These are phyloP conservation scores for Tremella fuciformis DNA, from an alignment of 768 basidiomycete genomes.

Conservation along the genomic window DNA sequence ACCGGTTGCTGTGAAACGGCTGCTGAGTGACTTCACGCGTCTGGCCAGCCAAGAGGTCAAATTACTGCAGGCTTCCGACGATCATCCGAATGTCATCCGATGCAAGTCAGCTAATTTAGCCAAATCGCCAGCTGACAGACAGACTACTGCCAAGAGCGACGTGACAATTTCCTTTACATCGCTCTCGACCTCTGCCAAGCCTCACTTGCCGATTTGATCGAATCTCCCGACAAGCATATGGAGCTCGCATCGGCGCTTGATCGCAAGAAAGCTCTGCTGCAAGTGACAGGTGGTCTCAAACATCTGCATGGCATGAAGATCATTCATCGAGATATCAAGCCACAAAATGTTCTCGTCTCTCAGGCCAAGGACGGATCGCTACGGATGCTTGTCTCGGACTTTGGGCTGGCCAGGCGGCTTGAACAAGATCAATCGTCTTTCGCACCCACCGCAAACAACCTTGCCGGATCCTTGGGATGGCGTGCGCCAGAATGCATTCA, in stretches of 20 bases:
- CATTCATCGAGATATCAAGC: slow-evolving; percentile 97
- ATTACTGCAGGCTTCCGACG: slow-evolving; percentile 92
- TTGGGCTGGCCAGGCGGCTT: slow-evolving; percentile 92
- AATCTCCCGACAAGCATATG: slow-evolving; percentile 60
- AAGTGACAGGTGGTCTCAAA: slow-evolving; percentile 80
- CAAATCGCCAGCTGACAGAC: slow-evolving; percentile 6
- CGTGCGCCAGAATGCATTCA: slow-evolving; percentile 92
- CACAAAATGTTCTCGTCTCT: slow-evolving; percentile 92
- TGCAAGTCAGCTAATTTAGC: slow-evolving; percentile 31
- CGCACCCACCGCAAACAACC: slow-evolving; percentile 79
- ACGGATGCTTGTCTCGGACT: slow-evolving; percentile 66
- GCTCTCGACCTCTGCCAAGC: slow-evolving; percentile 73
- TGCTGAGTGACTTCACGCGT: slow-evolving; percentile 91
- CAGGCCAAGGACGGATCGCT: slow-evolving; percentile 59
- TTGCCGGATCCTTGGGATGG: slow-evolving; percentile 94
- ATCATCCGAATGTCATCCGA: slow-evolving; percentile 91
- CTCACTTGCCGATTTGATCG: slow-evolving; percentile 50
- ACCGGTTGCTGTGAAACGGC: slow-evolving; percentile 95
- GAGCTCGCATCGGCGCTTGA: slow-evolving; percentile 70
- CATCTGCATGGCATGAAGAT: slow-evolving; percentile 93
- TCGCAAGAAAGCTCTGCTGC: slow-evolving; percentile 78
- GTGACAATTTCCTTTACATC: slow-evolving; percentile 92
- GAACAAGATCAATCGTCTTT: slow-evolving; percentile 96
- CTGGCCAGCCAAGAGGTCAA: slow-evolving; percentile 90
- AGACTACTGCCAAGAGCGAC: slow-evolving; percentile 91